Evolutionary conservation across 345 rosid species (phyloP), one percentile per base, ranked within the genome.

Genomic region (Capsella bursapastoris): DNA sequence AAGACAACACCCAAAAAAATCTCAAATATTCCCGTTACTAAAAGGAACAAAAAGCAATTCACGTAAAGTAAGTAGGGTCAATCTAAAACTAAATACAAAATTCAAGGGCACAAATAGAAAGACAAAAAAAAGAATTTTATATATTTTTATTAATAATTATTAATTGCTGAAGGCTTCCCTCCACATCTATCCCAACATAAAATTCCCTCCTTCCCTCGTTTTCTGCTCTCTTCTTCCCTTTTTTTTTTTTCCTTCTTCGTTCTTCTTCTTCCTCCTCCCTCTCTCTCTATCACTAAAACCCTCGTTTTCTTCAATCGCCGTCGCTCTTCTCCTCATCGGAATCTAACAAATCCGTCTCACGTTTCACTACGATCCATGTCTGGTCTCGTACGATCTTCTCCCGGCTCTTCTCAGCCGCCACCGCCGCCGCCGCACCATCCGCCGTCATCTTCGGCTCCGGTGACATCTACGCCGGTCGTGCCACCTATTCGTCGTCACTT

Each of bases 201-300:
- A 85, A 78, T 84, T 83, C 84, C 87, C 83, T 83, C 86, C 86
- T 83, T 85, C 94, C 91, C 88, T 86, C 89, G 90, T 86, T 86
- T 83, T 82, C 78, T 78, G 78, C 81, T 78, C 78, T 77, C 72
- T 79, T 81, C 66, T 64, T 47, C 50, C 41, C 45, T 60, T 71
- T 64, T 50, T 40, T 40, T 67, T 79, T 82, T 64, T 47, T 57
- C 43, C 45, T 60, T 71, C 41, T 8, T 8, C 41, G 1, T 37
- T 37, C 47, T 34, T 53, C 63, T 16, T 50, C 72, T 4, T 41
- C 56, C 51, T 52, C 68, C 28, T 60, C 0, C 18, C 9, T 38
- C 49, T 25, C 14, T 41, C 37, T 64, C 74, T 69, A 76, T 60
- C 84, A 56, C 71, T 43, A 62, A 52, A 72, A 67, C 74, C 73